Base-by-base conservation (phyloP, 345 rosid species). In the Firmiana major region DNA sequence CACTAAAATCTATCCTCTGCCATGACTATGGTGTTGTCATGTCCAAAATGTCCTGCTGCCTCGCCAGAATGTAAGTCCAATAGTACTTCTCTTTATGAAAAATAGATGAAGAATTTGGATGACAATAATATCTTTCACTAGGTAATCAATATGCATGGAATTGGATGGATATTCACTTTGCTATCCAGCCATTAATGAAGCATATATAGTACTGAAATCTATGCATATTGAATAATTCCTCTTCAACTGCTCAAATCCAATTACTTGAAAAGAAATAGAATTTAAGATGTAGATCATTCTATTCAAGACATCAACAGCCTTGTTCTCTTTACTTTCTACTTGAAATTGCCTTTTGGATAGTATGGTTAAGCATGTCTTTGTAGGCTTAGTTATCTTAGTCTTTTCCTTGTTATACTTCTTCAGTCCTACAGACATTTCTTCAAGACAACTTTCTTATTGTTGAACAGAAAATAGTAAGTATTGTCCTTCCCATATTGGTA, bases 231-330 rank as follows among this genome's bases (percentile, higher is more conserved):
- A 19, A 54, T 19, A 19, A 54, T 54, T 19, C 59, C 3, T 54
- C 16, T 13, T 16, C 26, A 43, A 43, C 48, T n/a, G 60, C 60
- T n/a, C 5, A 55, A 7, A 55, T 21, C 26, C 13, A 55, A 55
- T 55, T 67, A 43, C 10, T 21, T 42, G 26, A 6, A 15, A 34
- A 11, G 19, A 24, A 51, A 22, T 45, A 67, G 15, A 45, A 43
- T 45, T 43, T 43, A 67, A 45, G 31, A 45, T 12, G 72, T 67
- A 67, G n/a, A 67, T 66, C 71, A 42, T 21, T 67, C 34, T 68
- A 24, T 13, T 45, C 36, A 66, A 42, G 28, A 5, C 71, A 40
- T n/a, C 71, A 65, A 11, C 13, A 2, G 5, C 31, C 10, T 43
- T 62, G 0, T 51, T 51, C 55, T 51, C 55, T 16, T 51, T 51